phyloP scores from a whole-genome alignment of 257 asterid genomes.

The Primulina huaijiensis region DNA sequence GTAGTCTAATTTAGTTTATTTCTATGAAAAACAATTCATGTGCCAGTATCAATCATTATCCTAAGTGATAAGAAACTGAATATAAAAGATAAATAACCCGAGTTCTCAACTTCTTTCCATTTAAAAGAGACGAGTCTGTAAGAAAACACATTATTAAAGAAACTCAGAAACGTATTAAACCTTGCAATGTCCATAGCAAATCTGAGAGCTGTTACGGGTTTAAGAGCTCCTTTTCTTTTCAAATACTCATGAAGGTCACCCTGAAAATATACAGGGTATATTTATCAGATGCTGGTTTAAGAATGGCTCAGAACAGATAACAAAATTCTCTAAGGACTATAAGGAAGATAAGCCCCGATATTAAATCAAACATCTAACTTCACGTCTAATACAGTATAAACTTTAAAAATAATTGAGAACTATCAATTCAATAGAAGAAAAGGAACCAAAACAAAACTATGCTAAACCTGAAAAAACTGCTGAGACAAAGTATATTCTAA shows the following conservation, averaged over 20 bases:
- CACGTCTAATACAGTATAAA: neutral
- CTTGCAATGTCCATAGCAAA: constrained; percentile 96
- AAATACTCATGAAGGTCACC: constrained; percentile 79
- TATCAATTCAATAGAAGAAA: constrained; percentile 4
- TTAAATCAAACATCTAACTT: neutral
- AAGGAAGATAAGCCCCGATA: neutral
- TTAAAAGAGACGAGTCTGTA: neutral
- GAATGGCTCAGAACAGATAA: neutral
- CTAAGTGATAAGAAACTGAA: neutral
- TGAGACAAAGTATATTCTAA: neutral
- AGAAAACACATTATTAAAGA: neutral
- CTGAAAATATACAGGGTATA: constrained; percentile 33
- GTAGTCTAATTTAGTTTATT: no score
- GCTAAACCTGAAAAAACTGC: neutral
- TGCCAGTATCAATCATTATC: neutral
- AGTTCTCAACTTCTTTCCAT: neutral
- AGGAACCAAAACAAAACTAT: neutral
- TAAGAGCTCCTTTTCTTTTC: constrained; percentile 66
- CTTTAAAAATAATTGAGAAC: neutral
- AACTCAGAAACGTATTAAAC: constrained; percentile 36
- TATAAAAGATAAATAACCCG: neutral
- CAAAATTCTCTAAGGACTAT: no score
- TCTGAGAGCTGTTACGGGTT: constrained; percentile 83
- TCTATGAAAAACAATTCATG: neutral
- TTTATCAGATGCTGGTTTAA: constrained; percentile 16